A percentile compares a stretch with the other conserved stretches of the same genome.
phyloP scores from a whole-genome alignment of 1,139 yeast genomes.

The Saccharomyces uvarum region DNA sequence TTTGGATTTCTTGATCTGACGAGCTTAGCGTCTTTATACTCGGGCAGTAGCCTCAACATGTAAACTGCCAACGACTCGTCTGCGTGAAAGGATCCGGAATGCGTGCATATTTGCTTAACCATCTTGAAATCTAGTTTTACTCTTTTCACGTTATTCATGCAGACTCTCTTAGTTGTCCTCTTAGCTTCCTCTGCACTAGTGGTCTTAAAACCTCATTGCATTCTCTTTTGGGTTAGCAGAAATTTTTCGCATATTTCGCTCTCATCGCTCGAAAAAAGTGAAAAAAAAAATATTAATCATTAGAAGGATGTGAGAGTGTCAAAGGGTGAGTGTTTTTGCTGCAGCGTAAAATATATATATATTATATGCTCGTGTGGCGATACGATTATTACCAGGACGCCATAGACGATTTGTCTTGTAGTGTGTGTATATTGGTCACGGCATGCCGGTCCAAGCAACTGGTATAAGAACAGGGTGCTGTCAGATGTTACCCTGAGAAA shows the following conservation, averaged over 20 bases:
- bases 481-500: not conserved
- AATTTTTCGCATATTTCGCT: not conserved
- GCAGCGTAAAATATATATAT: not conserved
- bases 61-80: conserved; percentile 95
- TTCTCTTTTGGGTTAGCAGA: not conserved
- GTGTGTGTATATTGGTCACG: not conserved
- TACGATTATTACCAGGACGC: not conserved
- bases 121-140: conserved; percentile 17
- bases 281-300: not conserved
- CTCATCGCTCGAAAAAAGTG: not conserved
- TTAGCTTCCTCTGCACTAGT: not conserved
- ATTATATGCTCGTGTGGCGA: not conserved
- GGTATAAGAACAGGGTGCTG: not conserved
- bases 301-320: not conserved
- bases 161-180: not conserved
- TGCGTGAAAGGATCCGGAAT: conserved; percentile 93
- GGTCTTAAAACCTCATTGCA: not conserved
- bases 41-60: conserved; percentile 69
- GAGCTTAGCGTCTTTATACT: conserved; percentile 56
- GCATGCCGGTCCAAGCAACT: not conserved
- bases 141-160: conserved; percentile 16
- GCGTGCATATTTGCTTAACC: conserved; percentile 65
- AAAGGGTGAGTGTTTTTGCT: not conserved
- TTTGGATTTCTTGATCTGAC: conserved; percentile 78
- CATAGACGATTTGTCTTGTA: not conserved